These are phyloP conservation scores for Geotrichum ghanense DNA, from an alignment of 805 yeast genomes.

Conservation along the genomic window DNA sequence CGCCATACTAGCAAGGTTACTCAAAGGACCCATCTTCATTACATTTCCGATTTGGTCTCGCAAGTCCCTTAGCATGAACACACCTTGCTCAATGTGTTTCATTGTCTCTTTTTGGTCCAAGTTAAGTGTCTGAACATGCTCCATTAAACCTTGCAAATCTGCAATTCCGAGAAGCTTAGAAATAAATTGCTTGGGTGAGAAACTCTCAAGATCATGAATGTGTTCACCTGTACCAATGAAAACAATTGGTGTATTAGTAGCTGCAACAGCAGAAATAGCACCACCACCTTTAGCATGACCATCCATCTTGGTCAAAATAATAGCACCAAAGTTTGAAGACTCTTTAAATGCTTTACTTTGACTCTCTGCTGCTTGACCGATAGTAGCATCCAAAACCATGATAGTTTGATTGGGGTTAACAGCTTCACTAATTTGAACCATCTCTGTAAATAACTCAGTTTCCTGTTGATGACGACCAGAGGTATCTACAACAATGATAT, in stretches of 20 bases:
- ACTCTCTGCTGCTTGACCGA: conserved; percentile 96
- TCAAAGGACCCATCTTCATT: conserved; percentile 92
- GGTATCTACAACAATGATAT: conserved; percentile 90
- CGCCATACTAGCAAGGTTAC: conserved; percentile 94
- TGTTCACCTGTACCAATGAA: conserved; percentile 99
- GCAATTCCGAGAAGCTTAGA: conserved; percentile 94
- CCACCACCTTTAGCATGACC: conserved; percentile 99
- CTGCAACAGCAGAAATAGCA: conserved; percentile 97
- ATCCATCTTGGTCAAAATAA: conserved; percentile 90
- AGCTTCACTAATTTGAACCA: conserved; percentile 84
- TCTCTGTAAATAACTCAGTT: conserved; percentile 78
- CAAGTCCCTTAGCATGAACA: conserved; percentile 81
- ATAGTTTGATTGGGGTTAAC: conserved; percentile 92
- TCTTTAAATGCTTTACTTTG: conserved; percentile 94
- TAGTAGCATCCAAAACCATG: conserved; percentile 94
- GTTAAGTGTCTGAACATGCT: conserved; percentile 80
- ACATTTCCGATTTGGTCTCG: conserved; percentile 92
- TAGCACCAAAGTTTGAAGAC: conserved; percentile 86
- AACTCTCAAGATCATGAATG: conserved; percentile 81
- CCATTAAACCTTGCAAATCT: conserved; percentile 87
- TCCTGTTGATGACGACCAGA: conserved; percentile 98
- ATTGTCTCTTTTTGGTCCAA: conserved; percentile 77
- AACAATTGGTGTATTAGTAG: conserved; percentile 87
- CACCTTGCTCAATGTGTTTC: conserved; percentile 90
- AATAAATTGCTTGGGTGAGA: conserved; percentile 79